Conservation (phyloP, 2,329 filamentous ascomycete genomes). For the Drechmeria coniospora region DNA sequence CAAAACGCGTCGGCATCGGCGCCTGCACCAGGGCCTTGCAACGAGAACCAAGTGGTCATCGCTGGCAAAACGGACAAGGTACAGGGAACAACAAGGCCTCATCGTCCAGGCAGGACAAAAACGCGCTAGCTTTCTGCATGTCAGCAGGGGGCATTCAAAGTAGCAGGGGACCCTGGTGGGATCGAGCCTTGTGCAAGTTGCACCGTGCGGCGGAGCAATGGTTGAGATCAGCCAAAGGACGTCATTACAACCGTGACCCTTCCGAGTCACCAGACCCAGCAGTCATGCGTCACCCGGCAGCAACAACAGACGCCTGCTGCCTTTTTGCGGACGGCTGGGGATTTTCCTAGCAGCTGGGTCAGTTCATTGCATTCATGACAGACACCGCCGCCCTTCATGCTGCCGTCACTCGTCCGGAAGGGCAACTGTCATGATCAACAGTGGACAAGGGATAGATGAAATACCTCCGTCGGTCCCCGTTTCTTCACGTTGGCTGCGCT, state of each 20-base stretch:
- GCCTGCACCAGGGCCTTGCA: not conserved
- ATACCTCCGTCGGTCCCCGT: slow-evolving; percentile 32
- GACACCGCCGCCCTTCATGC: not conserved
- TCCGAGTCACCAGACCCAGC: not conserved
- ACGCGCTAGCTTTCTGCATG: slow-evolving; percentile 8
- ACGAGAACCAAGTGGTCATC: not conserved
- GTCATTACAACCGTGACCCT: not conserved
- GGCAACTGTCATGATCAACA: slow-evolving; percentile 6
- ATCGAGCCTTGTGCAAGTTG: slow-evolving; percentile 7
- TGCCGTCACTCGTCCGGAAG: slow-evolving; percentile 4
- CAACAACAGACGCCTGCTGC: slow-evolving; percentile 25
- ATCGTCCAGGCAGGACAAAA: not conserved
- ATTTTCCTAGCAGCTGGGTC: slow-evolving; percentile 18
- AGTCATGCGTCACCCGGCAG: slow-evolving; percentile 17
- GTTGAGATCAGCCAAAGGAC: slow-evolving; percentile 3
- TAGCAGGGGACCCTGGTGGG: slow-evolving; percentile 4
- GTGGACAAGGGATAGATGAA: too few relatives aligned
- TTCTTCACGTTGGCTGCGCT: slow-evolving; percentile 27
- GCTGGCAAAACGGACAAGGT: not conserved
- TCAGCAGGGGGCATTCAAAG: slow-evolving; percentile 6
- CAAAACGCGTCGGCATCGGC: too few relatives aligned
- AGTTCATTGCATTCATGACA: slow-evolving; percentile 9
- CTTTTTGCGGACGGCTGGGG: slow-evolving; percentile 22
- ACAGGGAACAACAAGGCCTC: not conserved
- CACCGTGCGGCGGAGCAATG: slow-evolving; percentile 1